Base-by-base conservation (phyloP, 2,329 filamentous ascomycete species). In the Claviceps arundinis region DNA sequence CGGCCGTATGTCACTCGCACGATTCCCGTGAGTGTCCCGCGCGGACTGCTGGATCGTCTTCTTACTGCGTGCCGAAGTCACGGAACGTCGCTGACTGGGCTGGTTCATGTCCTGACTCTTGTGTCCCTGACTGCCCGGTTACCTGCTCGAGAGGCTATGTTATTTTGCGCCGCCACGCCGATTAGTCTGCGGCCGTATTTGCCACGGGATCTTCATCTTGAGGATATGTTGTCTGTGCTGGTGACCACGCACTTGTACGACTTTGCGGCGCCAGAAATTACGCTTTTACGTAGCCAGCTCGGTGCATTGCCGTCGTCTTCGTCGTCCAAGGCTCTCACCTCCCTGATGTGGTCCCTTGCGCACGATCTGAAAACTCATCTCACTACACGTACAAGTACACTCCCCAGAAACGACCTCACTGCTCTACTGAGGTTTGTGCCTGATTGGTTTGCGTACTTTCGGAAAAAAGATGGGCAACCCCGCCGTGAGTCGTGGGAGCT, bases 401-500 rank as follows among this genome's bases (percentile, higher is more conserved):
- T 77, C 0, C 68, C 73, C 0, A 59, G 56, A 1, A 68, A 79
- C 57, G 74, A 78, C 53, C 55, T 67, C 9, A 57, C 66, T 2
- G 69, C 68, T 5, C 57, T 78, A 51, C 51, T 78, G 14, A 57
- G 58, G 2, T 70, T 69, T 48, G 60, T 78, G 5, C 42, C 59
- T 2, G 70, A 80, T 63, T 75, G 71, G 64, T 60, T 63, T 41
- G 57, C 59, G 1, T 72, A 68, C 54, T 73, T 72, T 56, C 54
- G 58, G 4, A 58, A 61, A 1, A 72, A 71, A 57, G 59, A 77
- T 16, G 75, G 75, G 1, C 61, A 65, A 50, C 57, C 63, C 13
- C 68, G 75, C 9, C 60, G 65, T 2, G 57, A 58, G 3, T 72
- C 73, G 1, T 80, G 75, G 71, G 72, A 74, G 55, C 58, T 80